Evolutionary conservation across 352 stramenopile species (phyloP), one percentile per base, ranked within the genome.

Genomic region (Pythium rhizo-oryzae): DNA sequence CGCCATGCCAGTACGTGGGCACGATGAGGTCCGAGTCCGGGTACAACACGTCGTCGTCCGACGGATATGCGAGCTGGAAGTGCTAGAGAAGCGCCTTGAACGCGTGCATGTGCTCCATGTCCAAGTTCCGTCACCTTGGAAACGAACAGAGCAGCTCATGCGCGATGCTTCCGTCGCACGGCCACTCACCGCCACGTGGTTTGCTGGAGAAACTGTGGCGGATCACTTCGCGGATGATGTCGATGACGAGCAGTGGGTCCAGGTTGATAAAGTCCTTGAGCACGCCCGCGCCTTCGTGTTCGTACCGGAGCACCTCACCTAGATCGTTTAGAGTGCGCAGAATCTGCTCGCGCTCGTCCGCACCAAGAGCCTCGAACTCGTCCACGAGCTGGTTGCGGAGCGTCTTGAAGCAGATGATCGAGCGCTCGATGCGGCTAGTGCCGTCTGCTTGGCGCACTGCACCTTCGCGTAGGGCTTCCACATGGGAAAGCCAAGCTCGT

Each of bases 1-100:
- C 13, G 13, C 15, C 52, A 37, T 51, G 60, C 52, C 33, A 57
- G 69, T 63, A 62, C 25, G 53, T 35, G 4, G 59, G 57, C 9
- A 59, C 58, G 46, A 55, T 65, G 2, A 66, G 51, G 47, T 71
- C 65, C 23, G 46, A 66, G 6, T 69, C 65, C 49, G 44, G 60
- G 41, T 41, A 59, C 59, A 65, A 51, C 8, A 50, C 51, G 5
- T 64, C 53, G n/a, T 56, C 71, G 8, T 67, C 68, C 6, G 56
- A 56, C 18, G 65, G 39, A 35, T 69, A 74, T 8, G 51, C 67
- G 8, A 74, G 25, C 23, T 74, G 61, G 49, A 70, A 74, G n/a
- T 53, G 50, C 58, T 73, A 58, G 1, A 79, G 47, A 9, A 79
- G 57, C 49, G 33, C n/a, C 62, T 79, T 79, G 56, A 79, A 68